Conservation (phyloP, 2,329 filamentous ascomycete species). For the Talaromyces sp. region DNA sequence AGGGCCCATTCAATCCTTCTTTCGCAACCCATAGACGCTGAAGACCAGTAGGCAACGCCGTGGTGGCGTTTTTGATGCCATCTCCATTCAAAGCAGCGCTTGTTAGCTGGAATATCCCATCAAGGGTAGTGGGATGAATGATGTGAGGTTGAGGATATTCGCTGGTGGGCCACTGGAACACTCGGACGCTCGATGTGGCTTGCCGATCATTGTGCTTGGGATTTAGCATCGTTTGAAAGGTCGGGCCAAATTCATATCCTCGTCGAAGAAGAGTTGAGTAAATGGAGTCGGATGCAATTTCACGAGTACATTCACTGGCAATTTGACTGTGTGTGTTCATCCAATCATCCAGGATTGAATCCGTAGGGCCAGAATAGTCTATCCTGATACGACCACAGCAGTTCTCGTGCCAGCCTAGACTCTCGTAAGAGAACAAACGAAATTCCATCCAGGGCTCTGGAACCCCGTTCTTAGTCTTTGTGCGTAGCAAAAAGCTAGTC, state of each 20-base stretch:
- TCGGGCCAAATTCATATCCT: background rate
- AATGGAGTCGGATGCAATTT: background rate
- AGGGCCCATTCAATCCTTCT: background rate
- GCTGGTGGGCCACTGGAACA: background rate
- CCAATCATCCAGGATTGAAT: background rate
- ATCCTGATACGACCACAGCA: background rate
- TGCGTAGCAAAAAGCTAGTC: background rate
- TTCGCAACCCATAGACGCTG: background rate
- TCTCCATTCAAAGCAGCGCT: background rate
- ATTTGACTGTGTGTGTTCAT: background rate
- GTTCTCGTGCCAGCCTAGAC: background rate
- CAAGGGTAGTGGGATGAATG: slow-evolving; percentile 1
- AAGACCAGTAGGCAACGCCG: background rate
- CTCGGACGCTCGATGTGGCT: background rate
- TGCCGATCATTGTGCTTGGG: background rate
- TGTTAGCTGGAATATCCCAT: background rate
- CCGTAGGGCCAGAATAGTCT: background rate
- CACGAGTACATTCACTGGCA: background rate
- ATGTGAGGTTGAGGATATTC: background rate
- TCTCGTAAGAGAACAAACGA: background rate
- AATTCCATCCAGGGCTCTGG: background rate
- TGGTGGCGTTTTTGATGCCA: background rate
- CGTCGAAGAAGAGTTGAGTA: background rate
- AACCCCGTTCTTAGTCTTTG: background rate
- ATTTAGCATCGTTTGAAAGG: background rate